These are phyloP conservation scores for Geranomyces michiganensis DNA, from an alignment of 192 early-diverging fungal genomes.

Conservation along the genomic window DNA sequence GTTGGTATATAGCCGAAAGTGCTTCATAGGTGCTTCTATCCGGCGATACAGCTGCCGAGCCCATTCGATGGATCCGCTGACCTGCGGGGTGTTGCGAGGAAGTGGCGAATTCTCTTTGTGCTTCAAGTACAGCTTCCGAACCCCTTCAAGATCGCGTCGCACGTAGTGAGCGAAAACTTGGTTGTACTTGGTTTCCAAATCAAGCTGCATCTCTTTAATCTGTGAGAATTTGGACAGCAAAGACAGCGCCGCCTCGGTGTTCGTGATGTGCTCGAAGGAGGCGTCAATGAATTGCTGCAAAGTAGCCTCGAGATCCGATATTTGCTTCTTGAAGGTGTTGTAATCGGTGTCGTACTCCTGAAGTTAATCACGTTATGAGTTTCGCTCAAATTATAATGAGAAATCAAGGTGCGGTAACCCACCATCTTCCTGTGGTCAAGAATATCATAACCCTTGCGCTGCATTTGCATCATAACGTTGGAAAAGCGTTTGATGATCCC, in stretches of 20 bases:
- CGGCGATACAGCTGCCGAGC: slow-evolving; percentile 63
- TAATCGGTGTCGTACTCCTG: slow-evolving; percentile 70
- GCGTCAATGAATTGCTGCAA: slow-evolving; percentile 68
- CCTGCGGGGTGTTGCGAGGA: slow-evolving; percentile 64
- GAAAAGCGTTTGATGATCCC: slow-evolving; percentile 59
- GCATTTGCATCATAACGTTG: slow-evolving; percentile 65
- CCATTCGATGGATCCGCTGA: slow-evolving; percentile 65
- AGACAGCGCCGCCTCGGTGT: slow-evolving; percentile 64
- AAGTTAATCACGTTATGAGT: too few species aligned
- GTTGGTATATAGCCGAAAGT: slow-evolving; percentile 56
- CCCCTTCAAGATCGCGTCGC: slow-evolving; percentile 60
- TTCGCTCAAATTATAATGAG: neutral
- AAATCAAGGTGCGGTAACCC: neutral
- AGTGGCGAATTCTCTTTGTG: slow-evolving; percentile 63
- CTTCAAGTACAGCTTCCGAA: slow-evolving; percentile 66
- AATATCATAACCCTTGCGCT: slow-evolving; percentile 70
- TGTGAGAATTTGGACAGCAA: slow-evolving; percentile 61
- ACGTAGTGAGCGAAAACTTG: slow-evolving; percentile 67
- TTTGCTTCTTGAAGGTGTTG: slow-evolving; percentile 67
- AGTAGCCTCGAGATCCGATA: slow-evolving; percentile 60
- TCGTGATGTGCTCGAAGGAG: slow-evolving; percentile 62
- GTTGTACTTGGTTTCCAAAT: slow-evolving; percentile 71
- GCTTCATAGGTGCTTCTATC: slow-evolving; percentile 63
- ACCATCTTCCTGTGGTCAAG: slow-evolving; percentile 69
- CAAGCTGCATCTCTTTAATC: slow-evolving; percentile 67